Conservation (phyloP, 2,329 filamentous ascomycete species). For the Mariannaea sp. region DNA sequence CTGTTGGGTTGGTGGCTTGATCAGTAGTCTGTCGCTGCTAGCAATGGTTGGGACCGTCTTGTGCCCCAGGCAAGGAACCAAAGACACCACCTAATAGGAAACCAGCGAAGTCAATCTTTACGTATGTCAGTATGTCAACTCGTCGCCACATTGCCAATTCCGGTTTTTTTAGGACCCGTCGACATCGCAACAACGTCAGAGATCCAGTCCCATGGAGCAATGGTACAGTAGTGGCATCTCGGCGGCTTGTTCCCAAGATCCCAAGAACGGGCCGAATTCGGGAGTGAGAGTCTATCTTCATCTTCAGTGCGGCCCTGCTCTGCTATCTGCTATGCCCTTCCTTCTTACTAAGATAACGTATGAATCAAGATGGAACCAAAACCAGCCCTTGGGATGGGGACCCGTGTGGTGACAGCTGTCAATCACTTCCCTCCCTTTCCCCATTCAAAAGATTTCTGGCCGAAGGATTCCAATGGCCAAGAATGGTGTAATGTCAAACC, state of each 20-base stretch:
- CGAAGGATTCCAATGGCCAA: not conserved
- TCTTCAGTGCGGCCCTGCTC: not conserved
- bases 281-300: not conserved
- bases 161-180: no score
- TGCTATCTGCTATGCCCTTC: not conserved
- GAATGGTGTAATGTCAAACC: no score
- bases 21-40: no score
- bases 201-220: no score
- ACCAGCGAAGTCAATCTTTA: no score
- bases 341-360: not conserved
- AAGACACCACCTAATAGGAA: no score
- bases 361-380: not conserved
- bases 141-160: no score
- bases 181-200: no score
- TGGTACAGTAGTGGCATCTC: not conserved
- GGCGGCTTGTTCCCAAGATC: not conserved
- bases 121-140: no score
- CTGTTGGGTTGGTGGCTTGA: no score
- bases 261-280: slow-evolving; percentile 16
- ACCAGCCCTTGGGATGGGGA: not conserved
- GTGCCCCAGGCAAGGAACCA: no score
- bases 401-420: not conserved
- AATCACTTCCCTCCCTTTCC: not conserved
- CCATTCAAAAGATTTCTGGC: not conserved
- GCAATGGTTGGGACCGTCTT: no score